Conservation (phyloP, 805 yeast genomes). For the Wickerhamiella cacticola region DNA sequence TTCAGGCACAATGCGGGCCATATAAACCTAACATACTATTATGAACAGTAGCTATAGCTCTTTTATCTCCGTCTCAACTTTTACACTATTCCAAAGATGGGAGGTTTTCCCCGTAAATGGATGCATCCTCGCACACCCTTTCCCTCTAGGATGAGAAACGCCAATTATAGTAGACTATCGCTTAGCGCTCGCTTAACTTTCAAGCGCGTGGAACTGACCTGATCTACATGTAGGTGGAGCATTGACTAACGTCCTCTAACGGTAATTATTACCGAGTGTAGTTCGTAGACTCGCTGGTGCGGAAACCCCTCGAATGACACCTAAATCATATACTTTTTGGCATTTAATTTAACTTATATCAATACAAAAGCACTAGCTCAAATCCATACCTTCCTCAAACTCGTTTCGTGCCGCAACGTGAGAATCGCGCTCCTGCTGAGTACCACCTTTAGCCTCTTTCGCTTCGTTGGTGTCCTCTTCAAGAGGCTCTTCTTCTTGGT, state of each 20-base stretch:
- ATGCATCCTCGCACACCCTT: background rate
- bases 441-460: slow-evolving; percentile 83
- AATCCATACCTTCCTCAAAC: slow-evolving; percentile 44
- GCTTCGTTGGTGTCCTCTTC: slow-evolving; percentile 74
- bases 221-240: no score
- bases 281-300: no score
- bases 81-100: background rate
- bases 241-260: no score
- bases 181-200: background rate
- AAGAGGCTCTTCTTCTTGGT: slow-evolving; percentile 75
- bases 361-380: slow-evolving; percentile 5
- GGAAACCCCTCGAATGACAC: no score
- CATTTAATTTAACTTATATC: background rate
- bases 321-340: no score
- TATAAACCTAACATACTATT: no score
- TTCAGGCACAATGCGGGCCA: no score
- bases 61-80: no score
- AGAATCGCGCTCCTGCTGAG: slow-evolving; percentile 71
- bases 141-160: background rate
- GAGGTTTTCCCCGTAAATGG: background rate
- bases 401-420: slow-evolving; percentile 61
- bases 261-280: no score
- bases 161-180: background rate
- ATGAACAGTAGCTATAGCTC: no score
- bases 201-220: background rate